Evolutionary conservation across 176 grass and related monocot genomes (phyloP), one percentile per base, ranked within the genome.

Genomic region (Canna indica): DNA sequence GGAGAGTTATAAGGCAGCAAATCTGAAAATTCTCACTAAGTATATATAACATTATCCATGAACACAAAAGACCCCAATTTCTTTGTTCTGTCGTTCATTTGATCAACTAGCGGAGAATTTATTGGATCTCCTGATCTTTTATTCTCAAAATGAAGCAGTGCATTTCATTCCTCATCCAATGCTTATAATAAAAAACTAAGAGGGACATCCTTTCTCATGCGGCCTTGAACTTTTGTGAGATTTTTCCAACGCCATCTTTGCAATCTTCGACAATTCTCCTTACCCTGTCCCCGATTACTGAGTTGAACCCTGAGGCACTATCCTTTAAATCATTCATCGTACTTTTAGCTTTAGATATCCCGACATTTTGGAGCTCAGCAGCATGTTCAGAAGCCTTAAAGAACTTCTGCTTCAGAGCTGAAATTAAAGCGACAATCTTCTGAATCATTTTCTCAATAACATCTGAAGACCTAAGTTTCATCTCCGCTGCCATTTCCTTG

Each of bases 191-290:
- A 15, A 31, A 66, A 66, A 3, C 13, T 6, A 39, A 54, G n/a
- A 54, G 4, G 5, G 20, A 16, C 2, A 24, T 39, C 39, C 22
- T 7, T 39, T 66, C 63, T 70, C 45, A 70, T 42, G 70, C n/a
- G n/a, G n/a, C 64, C 81, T 87, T 97, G 80, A 88, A 86, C 77
- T 85, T 92, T 33, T 92, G 88, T 17, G 66, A 67, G 71, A 97
- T 75, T 79, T 85, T 97, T 41, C 81, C 86, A 68, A 97, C 34
- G 14, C 93, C 77, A 24, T 78, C 80, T 79, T 85, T 92, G 65
- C 93, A 97, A 64, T 97, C 86, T 48, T 85, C 93, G 15, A 74
- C 72, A 13, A 92, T 68, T 83, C 75, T 77, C 65, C 73, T 87
- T 4, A 72, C 75, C 57, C 66, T 84, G 13, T 82, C 79, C 1